Conservation (phyloP, 345 rosid species). For the Eucalyptus guilfoylei region DNA sequence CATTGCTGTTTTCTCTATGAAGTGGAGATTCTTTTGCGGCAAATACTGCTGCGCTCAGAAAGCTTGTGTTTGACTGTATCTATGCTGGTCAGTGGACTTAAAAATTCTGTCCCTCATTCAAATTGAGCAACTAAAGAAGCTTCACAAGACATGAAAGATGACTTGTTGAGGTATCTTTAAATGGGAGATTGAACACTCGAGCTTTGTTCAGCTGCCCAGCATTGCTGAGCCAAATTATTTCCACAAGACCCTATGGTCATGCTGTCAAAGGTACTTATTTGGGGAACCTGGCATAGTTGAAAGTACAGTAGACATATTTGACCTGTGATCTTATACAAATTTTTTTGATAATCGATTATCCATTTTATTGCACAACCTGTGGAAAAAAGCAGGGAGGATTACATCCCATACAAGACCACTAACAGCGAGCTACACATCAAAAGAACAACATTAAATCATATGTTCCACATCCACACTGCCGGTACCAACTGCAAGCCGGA, state of each 20-base stretch:
- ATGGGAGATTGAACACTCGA: neutral
- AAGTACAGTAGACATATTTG: neutral
- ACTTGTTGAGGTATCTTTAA: neutral
- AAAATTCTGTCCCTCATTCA: neutral
- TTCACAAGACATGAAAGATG: neutral
- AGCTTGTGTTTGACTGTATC: neutral
- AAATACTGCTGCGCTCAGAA: neutral
- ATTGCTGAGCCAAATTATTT: neutral
- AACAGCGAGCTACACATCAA: neutral
- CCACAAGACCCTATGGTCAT: neutral
- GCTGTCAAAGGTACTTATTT: neutral
- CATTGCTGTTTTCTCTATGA: neutral
- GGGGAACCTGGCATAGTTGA: neutral
- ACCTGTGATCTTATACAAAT: neutral
- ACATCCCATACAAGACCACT: neutral
- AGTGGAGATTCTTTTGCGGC: neutral
- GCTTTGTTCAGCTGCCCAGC: neutral
- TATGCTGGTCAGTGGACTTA: neutral
- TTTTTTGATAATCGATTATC: neutral
- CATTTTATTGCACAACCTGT: neutral
- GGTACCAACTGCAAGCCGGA: neutral
- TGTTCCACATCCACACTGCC: neutral
- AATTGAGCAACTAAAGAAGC: neutral
- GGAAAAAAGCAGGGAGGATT: neutral
- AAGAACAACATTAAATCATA: neutral